Conservation (phyloP, 2,329 filamentous ascomycete genomes). For the Cladosporium oxysporum region DNA sequence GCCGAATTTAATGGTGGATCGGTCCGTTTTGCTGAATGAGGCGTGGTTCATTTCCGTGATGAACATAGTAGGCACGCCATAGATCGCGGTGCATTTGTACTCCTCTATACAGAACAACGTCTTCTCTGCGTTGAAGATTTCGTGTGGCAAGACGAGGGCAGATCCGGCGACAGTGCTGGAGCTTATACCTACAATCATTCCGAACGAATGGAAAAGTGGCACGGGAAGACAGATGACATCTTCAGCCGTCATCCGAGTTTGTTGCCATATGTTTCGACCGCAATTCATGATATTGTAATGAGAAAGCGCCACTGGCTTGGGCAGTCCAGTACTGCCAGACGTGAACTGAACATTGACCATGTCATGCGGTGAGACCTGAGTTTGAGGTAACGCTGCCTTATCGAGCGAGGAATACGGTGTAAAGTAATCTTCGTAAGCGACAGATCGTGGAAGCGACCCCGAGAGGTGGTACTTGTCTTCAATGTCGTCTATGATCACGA, state of each 20-base stretch:
- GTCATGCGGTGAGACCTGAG: slow-evolving; percentile 31
- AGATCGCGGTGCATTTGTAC: slow-evolving; percentile 64
- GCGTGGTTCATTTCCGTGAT: slow-evolving; percentile 56
- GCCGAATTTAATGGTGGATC: slow-evolving; percentile 60
- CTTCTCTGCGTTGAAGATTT: slow-evolving; percentile 69
- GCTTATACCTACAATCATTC: slow-evolving; percentile 73
- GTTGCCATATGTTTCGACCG: slow-evolving; percentile 55
- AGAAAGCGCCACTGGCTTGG: slow-evolving; percentile 72
- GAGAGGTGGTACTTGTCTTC: slow-evolving; percentile 29
- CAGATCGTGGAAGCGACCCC: slow-evolving; percentile 24
- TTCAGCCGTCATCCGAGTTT: slow-evolving; percentile 66
- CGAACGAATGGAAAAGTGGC: slow-evolving; percentile 84
- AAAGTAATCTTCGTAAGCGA: slow-evolving; percentile 30
- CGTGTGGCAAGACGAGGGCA: slow-evolving; percentile 74
- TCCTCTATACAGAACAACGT: slow-evolving; percentile 63
- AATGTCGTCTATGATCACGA: slow-evolving; percentile 54
- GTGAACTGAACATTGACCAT: slow-evolving; percentile 69
- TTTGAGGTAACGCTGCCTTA: slow-evolving; percentile 25
- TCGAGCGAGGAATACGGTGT: slow-evolving; percentile 25
- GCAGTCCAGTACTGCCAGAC: slow-evolving; percentile 69
- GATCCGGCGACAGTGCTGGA: slow-evolving; percentile 72
- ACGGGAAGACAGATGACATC: slow-evolving; percentile 79
- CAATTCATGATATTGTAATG: slow-evolving; percentile 36
- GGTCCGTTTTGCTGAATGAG: not conserved
- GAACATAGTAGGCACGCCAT: slow-evolving; percentile 85